A percentile compares a stretch with the other conserved stretches of the same genome.
Conservation (phyloP, 2,329 filamentous ascomycete species). For the Nannizzia gypsea region DNA sequence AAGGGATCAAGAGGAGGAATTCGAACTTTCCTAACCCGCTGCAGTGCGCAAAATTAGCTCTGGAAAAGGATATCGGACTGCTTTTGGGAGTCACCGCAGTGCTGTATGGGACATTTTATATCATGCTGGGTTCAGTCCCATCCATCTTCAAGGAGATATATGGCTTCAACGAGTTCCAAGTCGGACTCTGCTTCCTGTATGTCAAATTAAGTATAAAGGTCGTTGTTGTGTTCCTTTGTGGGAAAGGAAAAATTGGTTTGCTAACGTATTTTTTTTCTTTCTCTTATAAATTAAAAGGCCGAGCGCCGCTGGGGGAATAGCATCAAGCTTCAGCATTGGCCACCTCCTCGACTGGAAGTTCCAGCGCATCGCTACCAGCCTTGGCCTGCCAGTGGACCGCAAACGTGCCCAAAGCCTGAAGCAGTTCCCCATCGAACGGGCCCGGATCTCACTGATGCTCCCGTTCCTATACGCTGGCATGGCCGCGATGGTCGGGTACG, state of each 20-base stretch:
- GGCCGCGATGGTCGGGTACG: slow-evolving; percentile 31
- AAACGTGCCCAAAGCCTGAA: slow-evolving; percentile 44
- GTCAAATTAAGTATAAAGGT: not conserved
- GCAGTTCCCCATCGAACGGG: slow-evolving; percentile 40
- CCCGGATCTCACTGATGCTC: slow-evolving; percentile 25
- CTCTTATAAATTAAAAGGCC: slow-evolving; percentile 10
- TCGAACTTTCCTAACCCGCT: slow-evolving; percentile 29
- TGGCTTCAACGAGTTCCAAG: slow-evolving; percentile 37
- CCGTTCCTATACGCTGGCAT: slow-evolving; percentile 21
- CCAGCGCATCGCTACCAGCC: slow-evolving; percentile 49
- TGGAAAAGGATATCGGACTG: slow-evolving; percentile 27
- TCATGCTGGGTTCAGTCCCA: slow-evolving; percentile 36
- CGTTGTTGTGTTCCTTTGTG: no score
- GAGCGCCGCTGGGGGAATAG: slow-evolving; percentile 17
- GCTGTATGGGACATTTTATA: slow-evolving; percentile 40
- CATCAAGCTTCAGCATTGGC: slow-evolving; percentile 31
- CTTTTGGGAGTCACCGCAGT: slow-evolving; percentile 30
- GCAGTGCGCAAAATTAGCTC: slow-evolving; percentile 26
- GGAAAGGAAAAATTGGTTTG: no score
- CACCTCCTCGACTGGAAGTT: slow-evolving; percentile 61
- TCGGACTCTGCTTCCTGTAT: slow-evolving; percentile 28
- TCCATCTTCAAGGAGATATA: slow-evolving; percentile 38
- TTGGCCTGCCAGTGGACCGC: slow-evolving; percentile 50
- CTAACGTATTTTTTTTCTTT: not conserved
- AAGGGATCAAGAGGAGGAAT: slow-evolving; percentile 6